Conservation (phyloP, 345 rosid species). For the Turritis glabra region DNA sequence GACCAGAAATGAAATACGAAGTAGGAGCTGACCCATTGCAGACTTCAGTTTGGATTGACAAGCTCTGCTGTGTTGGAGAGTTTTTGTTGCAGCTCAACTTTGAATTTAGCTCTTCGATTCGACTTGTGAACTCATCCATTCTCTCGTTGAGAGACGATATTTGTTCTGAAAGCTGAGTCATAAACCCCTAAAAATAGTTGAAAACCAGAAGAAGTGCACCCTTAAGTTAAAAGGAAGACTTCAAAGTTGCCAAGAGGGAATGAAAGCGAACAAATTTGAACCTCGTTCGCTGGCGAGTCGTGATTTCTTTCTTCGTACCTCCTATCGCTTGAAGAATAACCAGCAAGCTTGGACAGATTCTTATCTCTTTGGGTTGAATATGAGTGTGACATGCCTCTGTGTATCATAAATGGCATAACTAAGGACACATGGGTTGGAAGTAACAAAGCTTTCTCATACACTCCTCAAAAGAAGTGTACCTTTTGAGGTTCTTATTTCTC, state of each 20-base stretch:
- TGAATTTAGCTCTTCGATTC: conserved; percentile 75
- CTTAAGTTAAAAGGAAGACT: conserved; percentile 1
- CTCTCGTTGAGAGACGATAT: conserved; percentile 81
- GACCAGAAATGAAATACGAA: conserved; percentile 74
- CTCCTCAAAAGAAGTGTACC: conserved; percentile 49
- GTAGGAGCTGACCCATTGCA: conserved; percentile 88
- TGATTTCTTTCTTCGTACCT: conserved; percentile 54
- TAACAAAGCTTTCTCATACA: conserved; percentile 30
- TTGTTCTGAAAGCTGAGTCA: conserved; percentile 89
- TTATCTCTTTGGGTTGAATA: conserved; percentile 82
- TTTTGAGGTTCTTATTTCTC: conserved; percentile 71
- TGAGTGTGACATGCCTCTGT: conserved; percentile 88
- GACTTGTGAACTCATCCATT: conserved; percentile 86
- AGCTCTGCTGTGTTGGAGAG: conserved; percentile 66
- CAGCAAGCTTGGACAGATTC: conserved; percentile 54
- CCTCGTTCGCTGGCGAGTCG: conserved; percentile 63
- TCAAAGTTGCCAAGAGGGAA: conserved; percentile 11
- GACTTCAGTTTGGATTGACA: conserved; percentile 61
- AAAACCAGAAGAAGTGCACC: conserved; percentile 13
- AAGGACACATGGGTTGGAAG: conserved; percentile 24
- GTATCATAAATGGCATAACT: conserved; percentile 34
- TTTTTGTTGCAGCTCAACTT: conserved; percentile 54
- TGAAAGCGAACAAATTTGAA: conserved; percentile 24
- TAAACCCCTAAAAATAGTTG: conserved; percentile 49
- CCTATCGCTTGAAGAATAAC: conserved; percentile 41